Conservation (phyloP, 139 green algal species). For the Chlamydomonas schloesseri region DNA sequence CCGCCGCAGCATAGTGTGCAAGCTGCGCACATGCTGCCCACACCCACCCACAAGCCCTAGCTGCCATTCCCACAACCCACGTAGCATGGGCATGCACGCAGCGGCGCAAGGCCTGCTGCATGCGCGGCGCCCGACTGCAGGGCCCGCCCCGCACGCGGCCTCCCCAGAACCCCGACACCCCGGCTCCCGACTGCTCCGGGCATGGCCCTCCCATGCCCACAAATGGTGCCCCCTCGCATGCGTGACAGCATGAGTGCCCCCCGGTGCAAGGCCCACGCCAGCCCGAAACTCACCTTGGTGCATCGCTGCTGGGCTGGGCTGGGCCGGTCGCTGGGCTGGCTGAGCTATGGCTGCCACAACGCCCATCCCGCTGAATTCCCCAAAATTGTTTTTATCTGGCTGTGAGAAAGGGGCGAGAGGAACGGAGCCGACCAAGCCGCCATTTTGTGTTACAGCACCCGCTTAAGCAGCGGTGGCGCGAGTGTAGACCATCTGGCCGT, state of each 20-base stretch:
- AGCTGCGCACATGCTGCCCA: no score
- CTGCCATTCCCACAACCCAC: no score
- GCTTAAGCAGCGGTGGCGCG: constrained; percentile 75
- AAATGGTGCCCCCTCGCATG: not conserved
- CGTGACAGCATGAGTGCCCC: not conserved
- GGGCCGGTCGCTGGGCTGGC: not conserved
- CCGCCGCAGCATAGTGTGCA: no score
- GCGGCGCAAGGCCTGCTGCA: not conserved
- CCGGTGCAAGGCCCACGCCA: no score
- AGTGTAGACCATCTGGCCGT: constrained; percentile 95
- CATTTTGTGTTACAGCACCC: constrained; percentile 28
- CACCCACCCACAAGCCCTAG: no score
- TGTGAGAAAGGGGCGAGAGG: not conserved
- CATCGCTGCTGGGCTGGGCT: not conserved
- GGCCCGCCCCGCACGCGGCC: no score
- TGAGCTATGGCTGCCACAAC: not conserved
- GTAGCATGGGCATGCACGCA: not conserved
- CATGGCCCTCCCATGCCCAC: not conserved
- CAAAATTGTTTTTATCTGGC: not conserved
- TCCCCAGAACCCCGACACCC: not conserved
- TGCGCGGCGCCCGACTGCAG: no score
- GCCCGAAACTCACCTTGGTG: not conserved
- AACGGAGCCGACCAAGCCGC: constrained; percentile 5
- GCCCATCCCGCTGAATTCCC: not conserved
- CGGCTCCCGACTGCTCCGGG: not conserved